These are phyloP conservation scores for Diplocarpon mali DNA, from an alignment of 2,329 filamentous ascomycete genomes.

Conservation along the genomic window DNA sequence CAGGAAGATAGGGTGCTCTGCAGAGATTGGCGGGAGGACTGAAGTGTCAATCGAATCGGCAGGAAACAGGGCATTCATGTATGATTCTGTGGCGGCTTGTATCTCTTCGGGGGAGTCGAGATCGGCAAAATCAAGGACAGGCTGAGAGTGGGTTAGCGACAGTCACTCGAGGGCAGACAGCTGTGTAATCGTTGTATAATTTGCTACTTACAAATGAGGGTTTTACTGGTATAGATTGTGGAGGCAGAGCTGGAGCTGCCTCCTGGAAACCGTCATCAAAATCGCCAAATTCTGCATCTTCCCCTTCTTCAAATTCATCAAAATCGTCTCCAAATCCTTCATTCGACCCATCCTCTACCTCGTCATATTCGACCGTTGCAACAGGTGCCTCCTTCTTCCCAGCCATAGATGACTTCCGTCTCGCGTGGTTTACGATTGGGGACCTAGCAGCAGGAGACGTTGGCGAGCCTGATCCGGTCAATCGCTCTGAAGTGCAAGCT, in stretches of 20 bases:
- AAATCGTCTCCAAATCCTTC: slow-evolving; percentile 55
- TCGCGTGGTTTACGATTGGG: slow-evolving; percentile 30
- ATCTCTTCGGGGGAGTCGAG: slow-evolving; percentile 49
- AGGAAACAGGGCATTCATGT: slow-evolving; percentile 56
- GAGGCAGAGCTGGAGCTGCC: slow-evolving; percentile 32
- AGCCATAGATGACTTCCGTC: slow-evolving; percentile 27
- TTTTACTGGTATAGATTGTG: slow-evolving; percentile 26
- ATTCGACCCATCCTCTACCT: slow-evolving; percentile 38
- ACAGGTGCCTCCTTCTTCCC: slow-evolving; percentile 17
- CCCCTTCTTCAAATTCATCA: slow-evolving; percentile 53
- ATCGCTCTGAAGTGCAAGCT: slow-evolving; percentile 35
- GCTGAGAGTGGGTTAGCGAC: slow-evolving; percentile 33
- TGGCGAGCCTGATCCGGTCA: slow-evolving; percentile 51
- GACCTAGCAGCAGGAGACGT: slow-evolving; percentile 39
- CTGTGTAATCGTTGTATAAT: slow-evolving; percentile 18
- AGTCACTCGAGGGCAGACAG: slow-evolving; percentile 7
- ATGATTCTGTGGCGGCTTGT: slow-evolving; percentile 48
- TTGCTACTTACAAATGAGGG: slow-evolving; percentile 34
- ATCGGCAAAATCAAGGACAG: slow-evolving; percentile 56
- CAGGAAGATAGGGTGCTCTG: slow-evolving; percentile 55
- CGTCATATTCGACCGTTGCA: slow-evolving; percentile 48
- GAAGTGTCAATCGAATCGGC: slow-evolving; percentile 42
- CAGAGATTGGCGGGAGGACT: slow-evolving; percentile 34
- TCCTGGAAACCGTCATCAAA: slow-evolving; percentile 56
- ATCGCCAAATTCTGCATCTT: slow-evolving; percentile 38